Evolutionary conservation across 1,284 basidiomycete genomes (phyloP), one percentile per base, ranked within the genome.

Genomic region (Meira nashicola): DNA sequence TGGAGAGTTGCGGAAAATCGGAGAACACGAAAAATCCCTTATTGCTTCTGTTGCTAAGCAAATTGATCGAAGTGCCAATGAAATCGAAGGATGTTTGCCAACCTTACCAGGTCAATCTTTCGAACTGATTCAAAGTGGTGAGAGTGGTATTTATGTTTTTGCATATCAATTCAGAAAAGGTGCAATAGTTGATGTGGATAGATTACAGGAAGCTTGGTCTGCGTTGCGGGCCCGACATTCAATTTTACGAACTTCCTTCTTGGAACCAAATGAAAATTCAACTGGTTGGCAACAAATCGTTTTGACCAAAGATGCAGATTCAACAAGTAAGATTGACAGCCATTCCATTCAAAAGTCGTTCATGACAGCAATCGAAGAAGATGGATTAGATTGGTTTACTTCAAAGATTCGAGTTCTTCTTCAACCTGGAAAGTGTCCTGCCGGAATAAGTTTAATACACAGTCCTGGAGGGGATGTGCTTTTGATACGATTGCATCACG

Each of bases 401-500:
- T 3, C 28, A 33, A 23, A 59, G 8, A 2, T 23, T 21, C 39
- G 39, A 1, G n/a, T 28, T 15, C 21, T 21, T 8, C 15, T 39
- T 7, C 10, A 37, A 10, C 51, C 39, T 21, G 19, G 12, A 8
- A 39, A 15, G 10, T 43, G 39, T 9, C 58, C 62, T 7, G 12
- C 17, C 2, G 39, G 44, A 33, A 21, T 41, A 7, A 19, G 50
- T 25, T 19, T 25, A 12, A 47, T 61, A 21, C 15, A 44, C 7
- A 47, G 55, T 14, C 39, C 38, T 5, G 55, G 19, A 9, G 48
- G 11, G 1, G 65, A 66, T 1, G 57, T 59, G 0, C 60, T 65
- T 17, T 51, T 76, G 2, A 57, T 77, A 17, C 64, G 65, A 38
- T 58, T 78, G 14, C 65, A 71, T 57, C 76, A 78, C 25, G 61